phyloP scores from a whole-genome alignment of 805 yeast genomes.

The Hanseniaspora hatyaiensis region DNA sequence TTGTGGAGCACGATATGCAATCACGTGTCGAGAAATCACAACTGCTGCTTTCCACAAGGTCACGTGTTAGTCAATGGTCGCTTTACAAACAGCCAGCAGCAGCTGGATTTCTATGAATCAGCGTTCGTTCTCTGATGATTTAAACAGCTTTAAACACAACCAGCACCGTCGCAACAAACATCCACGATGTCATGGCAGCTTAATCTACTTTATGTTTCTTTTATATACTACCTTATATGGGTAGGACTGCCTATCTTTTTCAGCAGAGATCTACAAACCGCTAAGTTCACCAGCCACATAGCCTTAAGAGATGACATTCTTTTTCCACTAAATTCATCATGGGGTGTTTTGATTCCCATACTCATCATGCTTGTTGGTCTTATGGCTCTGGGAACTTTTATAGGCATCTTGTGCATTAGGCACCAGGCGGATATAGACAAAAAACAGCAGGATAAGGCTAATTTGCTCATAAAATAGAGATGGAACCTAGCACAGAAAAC shows the following conservation, averaged over 20 bases:
- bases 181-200: neutral
- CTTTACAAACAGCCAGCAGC: no score
- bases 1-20: no score
- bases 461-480: no score
- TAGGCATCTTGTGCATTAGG: constrained; percentile 15
- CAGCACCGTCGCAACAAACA: no score
- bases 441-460: no score
- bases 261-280: neutral
- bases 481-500: no score
- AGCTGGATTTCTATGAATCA: no score
- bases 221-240: constrained; percentile 27
- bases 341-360: constrained; percentile 28
- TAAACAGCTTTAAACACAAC: no score
- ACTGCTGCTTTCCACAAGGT: no score
- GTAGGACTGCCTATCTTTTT: constrained; percentile 26
- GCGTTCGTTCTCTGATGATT: no score
- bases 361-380: constrained; percentile 24
- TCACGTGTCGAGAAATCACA: no score
- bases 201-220: constrained; percentile 4
- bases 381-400: constrained; percentile 24
- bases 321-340: constrained; percentile 27
- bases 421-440: constrained; percentile 15
- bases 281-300: neutral
- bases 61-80: no score
- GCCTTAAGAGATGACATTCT: constrained; percentile 1